A percentile compares a stretch with the other conserved stretches of the same genome.
These are phyloP conservation scores for Forsythia suspensa DNA, from an alignment of 257 asterid species.

Conservation along the genomic window DNA sequence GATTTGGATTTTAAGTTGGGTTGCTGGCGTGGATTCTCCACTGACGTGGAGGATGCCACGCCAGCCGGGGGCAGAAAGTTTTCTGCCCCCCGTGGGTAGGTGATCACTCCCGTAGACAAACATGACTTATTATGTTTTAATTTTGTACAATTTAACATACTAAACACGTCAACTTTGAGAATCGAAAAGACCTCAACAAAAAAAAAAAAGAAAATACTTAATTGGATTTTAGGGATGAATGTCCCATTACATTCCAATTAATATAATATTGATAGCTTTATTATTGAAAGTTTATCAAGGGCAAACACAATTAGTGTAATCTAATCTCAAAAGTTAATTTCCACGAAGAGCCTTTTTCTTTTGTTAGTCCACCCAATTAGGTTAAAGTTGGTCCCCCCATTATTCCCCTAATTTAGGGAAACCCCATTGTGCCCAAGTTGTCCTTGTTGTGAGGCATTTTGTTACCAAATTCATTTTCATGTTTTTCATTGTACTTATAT, in stretches of 20 bases:
- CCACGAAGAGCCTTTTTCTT: background rate
- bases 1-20: no score
- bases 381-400: constrained; percentile 14
- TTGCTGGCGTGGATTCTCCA: no score
- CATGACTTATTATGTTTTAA: no score
- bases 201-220: background rate
- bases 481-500: no score
- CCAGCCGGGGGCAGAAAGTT: no score
- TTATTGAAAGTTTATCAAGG: background rate
- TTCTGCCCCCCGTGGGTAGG: no score
- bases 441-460: constrained; percentile 2
- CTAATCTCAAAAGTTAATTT: constrained; percentile 9
- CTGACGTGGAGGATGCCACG: no score
- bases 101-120: no score
- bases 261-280: background rate
- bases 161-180: background rate
- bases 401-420: constrained; percentile 24
- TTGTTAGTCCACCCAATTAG: background rate
- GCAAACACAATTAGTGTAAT: constrained; percentile 14
- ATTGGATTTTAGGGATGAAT: background rate
- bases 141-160: background rate
- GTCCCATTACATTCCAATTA: background rate
- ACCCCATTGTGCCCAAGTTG: background rate
- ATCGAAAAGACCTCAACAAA: background rate
- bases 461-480: constrained; percentile 4